These are phyloP conservation scores for Penicillium sp. DNA, from an alignment of 2,329 filamentous ascomycete species.

Conservation along the genomic window DNA sequence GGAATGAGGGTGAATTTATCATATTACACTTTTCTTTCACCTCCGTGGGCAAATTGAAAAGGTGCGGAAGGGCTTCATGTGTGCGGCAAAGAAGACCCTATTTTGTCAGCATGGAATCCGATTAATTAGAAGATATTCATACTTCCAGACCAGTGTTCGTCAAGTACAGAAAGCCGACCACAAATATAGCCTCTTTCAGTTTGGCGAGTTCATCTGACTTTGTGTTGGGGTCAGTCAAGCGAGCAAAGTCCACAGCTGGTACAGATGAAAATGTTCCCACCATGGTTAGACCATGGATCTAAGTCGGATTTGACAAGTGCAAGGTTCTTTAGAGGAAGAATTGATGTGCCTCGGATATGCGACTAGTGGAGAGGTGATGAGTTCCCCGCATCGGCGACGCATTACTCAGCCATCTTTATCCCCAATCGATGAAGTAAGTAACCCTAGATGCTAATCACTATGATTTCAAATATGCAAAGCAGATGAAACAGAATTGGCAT, in stretches of 20 bases:
- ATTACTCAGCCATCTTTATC: too few relatives aligned
- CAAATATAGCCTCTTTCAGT: slow-evolving; percentile 35
- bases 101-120: not conserved
- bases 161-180: slow-evolving; percentile 38
- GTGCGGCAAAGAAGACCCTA: slow-evolving; percentile 24
- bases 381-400: too few relatives aligned
- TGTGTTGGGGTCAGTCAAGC: slow-evolving; percentile 24
- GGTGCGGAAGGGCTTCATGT: slow-evolving; percentile 24
- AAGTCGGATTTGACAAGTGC: too few relatives aligned
- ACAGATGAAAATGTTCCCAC: slow-evolving; percentile 30
- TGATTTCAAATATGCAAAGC: not conserved
- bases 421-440: too few relatives aligned
- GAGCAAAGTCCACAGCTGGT: slow-evolving; percentile 31
- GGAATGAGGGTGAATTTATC: slow-evolving; percentile 35
- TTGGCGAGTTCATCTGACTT: slow-evolving; percentile 25
- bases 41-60: slow-evolving; percentile 28
- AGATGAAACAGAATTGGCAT: not conserved
- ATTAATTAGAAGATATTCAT: not conserved
- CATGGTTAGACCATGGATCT: slow-evolving; percentile 12
- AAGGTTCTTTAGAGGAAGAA: not conserved
- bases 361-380: too few relatives aligned
- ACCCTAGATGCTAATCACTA: too few relatives aligned
- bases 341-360: too few relatives aligned
- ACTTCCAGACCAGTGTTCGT: slow-evolving; percentile 38
- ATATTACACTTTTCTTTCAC: slow-evolving; percentile 32